A percentile compares a stretch with the other conserved stretches of the same genome.
Conservation (phyloP, 495 filamentous ascomycete species). For the Xylaria curta region DNA sequence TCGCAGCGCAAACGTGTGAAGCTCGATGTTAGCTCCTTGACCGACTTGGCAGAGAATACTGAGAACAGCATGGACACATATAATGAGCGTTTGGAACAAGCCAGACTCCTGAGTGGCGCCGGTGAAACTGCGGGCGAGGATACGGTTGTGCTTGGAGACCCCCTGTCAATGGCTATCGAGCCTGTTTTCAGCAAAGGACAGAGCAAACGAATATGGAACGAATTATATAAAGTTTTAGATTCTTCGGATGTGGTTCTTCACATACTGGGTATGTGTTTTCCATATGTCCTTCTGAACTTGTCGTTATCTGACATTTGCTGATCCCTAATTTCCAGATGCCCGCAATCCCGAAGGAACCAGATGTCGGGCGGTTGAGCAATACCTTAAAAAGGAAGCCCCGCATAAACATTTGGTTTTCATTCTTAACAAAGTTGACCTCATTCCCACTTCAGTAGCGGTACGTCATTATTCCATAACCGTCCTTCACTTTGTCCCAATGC, state of each 20-base stretch:
- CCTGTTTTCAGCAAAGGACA: conserved; percentile 94
- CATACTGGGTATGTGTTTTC: conserved; percentile 57
- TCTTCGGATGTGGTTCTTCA: conserved; percentile 96
- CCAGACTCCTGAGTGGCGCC: conserved; percentile 71
- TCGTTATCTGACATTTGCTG: not conserved
- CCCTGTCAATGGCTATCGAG: conserved; percentile 75
- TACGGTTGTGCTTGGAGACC: conserved; percentile 56
- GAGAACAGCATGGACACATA: conserved; percentile 80
- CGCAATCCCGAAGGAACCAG: conserved; percentile 90
- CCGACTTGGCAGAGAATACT: conserved; percentile 81
- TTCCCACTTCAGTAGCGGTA: conserved; percentile 94
- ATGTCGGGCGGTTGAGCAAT: conserved; percentile 91
- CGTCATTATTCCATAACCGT: conserved; percentile 54
- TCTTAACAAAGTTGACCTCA: conserved; percentile 93
- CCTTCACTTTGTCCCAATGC: conserved; percentile 57
- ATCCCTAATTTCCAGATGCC: conserved; percentile 61
- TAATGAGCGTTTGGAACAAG: conserved; percentile 76
- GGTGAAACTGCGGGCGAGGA: conserved; percentile 53
- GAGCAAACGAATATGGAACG: conserved; percentile 96
- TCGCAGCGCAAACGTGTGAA: conserved; percentile 90
- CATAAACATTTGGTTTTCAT: conserved; percentile 95
- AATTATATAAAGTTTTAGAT: conserved; percentile 86
- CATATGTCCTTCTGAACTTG: not conserved
- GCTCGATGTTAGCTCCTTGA: conserved; percentile 76
- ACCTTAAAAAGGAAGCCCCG: conserved; percentile 88